Conservation (phyloP, 2,329 filamentous ascomycete genomes). For the Ampelomyces quisqualis region DNA sequence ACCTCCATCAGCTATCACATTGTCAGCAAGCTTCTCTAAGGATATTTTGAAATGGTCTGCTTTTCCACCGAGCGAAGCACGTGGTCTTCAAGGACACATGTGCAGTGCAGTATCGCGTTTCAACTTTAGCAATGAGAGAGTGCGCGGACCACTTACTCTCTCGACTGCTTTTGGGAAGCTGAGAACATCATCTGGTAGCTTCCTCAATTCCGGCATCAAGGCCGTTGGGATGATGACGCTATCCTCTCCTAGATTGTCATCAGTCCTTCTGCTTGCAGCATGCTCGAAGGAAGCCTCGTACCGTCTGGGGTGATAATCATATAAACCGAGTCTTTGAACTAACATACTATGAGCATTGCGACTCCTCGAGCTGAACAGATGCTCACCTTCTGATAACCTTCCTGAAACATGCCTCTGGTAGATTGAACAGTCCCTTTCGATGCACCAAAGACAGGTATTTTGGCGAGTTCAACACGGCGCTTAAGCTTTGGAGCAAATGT, state of each 20-base stretch:
- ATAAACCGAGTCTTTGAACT: conserved; percentile 32
- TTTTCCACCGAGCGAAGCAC: too few relatives aligned
- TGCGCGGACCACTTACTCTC: too few relatives aligned
- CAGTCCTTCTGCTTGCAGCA: too few relatives aligned
- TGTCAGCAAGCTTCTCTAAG: conserved; percentile 9
- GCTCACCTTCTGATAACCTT: conserved; percentile 32
- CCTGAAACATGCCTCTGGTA: conserved; percentile 28
- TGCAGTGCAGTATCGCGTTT: too few relatives aligned
- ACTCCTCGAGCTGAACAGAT: background rate
- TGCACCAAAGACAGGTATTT: conserved; percentile 23
- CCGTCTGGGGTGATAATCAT: too few relatives aligned
- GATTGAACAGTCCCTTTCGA: conserved; percentile 22
- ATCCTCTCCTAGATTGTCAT: conserved; percentile 20
- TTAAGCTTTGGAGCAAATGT: conserved; percentile 25
- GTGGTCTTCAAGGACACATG: too few relatives aligned
- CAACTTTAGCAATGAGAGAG: too few relatives aligned
- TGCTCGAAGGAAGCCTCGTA: too few relatives aligned
- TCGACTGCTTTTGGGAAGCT: conserved; percentile 33
- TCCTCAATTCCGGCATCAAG: conserved; percentile 37
- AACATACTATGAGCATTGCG: conserved; percentile 5
- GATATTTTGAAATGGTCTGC: too few relatives aligned
- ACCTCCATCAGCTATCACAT: conserved; percentile 26
- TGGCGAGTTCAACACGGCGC: conserved; percentile 23
- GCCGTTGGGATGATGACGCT: conserved; percentile 30
- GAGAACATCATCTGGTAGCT: conserved; percentile 36